Conservation (phyloP, 192 early-diverging fungal species). For the Phlyctochytrium arcticum region DNA sequence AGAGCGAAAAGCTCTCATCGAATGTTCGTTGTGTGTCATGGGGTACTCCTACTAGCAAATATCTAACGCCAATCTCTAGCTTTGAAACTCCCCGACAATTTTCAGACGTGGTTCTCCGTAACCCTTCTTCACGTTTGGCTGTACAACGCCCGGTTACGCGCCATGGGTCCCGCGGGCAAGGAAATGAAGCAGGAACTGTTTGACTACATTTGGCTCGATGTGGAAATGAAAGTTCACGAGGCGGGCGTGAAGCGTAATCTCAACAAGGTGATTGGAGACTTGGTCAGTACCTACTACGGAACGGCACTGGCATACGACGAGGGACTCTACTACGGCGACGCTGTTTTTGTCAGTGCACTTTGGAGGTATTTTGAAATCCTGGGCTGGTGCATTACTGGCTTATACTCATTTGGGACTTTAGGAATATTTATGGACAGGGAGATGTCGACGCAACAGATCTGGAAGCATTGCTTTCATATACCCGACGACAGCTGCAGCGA, state of each 20-base stretch:
- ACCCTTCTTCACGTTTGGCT: constrained; percentile 93
- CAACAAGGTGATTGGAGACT: constrained; percentile 72
- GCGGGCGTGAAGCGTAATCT: constrained; percentile 74
- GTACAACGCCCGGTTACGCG: constrained; percentile 70
- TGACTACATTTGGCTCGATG: constrained; percentile 82
- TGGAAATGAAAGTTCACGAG: constrained; percentile 76
- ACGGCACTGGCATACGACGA: constrained; percentile 89
- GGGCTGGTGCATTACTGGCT: too few relatives aligned
- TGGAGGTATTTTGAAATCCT: constrained; percentile 51
- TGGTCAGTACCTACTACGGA: constrained; percentile 82
- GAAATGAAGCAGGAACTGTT: constrained; percentile 84
- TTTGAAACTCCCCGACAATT: constrained; percentile 71
- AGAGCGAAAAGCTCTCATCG: constrained; percentile 17
- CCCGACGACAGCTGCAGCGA: constrained; percentile 27
- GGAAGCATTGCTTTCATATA: constrained; percentile 22
- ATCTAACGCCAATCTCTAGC: too few relatives aligned
- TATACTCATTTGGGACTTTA: not conserved
- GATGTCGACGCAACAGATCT: constrained; percentile 19
- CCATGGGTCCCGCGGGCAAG: constrained; percentile 50
- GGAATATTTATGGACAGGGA: constrained; percentile 5
- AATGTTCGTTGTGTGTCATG: too few relatives aligned
- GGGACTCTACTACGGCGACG: constrained; percentile 76
- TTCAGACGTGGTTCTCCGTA: constrained; percentile 92
- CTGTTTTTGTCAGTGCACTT: constrained; percentile 82
- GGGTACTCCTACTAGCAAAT: too few relatives aligned